phyloP scores from a whole-genome alignment of 176 grass and related monocot species.

The Pontederia paniculata region DNA sequence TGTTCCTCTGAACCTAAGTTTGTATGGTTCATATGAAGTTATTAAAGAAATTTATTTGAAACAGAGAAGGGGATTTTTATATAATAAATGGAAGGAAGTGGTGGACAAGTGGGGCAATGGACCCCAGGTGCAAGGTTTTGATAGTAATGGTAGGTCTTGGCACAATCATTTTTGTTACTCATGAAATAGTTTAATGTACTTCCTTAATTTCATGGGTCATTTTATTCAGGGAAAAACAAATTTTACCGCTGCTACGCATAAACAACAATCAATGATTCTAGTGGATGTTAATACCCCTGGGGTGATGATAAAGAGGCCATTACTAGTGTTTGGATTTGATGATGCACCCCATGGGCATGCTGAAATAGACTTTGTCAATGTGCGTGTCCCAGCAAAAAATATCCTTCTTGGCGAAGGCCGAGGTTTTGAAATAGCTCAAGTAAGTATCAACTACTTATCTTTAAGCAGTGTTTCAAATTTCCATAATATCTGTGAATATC shows the following conservation, averaged over 20 bases:
- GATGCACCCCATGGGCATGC: constrained; percentile 93
- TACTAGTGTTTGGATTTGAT: constrained; percentile 89
- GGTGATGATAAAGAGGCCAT: constrained; percentile 71
- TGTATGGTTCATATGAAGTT: neutral
- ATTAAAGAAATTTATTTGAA: constrained; percentile 5
- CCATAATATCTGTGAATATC: neutral
- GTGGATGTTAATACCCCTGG: constrained; percentile 71
- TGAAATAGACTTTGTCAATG: constrained; percentile 88
- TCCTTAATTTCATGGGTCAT: neutral
- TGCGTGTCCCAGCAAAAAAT: constrained; percentile 57
- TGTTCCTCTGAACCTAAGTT: too few species aligned
- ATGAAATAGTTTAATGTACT: neutral
- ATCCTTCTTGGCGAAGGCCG: constrained; percentile 84
- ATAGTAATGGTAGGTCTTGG: constrained; percentile 71
- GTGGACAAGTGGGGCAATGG: constrained; percentile 99
- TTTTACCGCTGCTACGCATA: constrained; percentile 77
- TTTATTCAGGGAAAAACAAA: constrained; percentile 80
- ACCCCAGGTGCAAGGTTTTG: constrained; percentile 89
- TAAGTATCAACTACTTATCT: constrained; percentile 14
- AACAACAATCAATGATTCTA: constrained; percentile 91
- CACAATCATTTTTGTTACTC: neutral
- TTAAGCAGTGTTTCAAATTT: neutral
- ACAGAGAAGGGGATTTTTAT: constrained; percentile 76
- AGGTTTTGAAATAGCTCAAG: constrained; percentile 97
- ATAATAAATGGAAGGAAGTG: constrained; percentile 86